Evolutionary conservation across 805 yeast species (phyloP).

Genomic region (Lipomyces sp.): DNA sequence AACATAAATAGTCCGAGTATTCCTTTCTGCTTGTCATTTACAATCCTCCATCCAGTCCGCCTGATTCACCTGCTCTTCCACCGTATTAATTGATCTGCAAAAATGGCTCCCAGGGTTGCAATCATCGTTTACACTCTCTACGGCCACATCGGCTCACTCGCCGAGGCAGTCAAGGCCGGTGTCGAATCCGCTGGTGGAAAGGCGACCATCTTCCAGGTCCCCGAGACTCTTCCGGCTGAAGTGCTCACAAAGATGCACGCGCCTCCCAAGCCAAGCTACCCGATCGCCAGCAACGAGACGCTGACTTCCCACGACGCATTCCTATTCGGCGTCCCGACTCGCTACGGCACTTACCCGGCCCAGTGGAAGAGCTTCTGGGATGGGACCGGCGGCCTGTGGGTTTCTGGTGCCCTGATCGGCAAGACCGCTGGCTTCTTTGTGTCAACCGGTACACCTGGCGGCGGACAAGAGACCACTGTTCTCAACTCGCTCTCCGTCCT

Average conservation of each 20-base stretch:
- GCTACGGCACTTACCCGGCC: slow-evolving; percentile 72
- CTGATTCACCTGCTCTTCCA: no score
- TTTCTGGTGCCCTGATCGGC: slow-evolving; percentile 50
- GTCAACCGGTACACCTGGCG: slow-evolving; percentile 69
- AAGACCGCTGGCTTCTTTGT: slow-evolving; percentile 72
- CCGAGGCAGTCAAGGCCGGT: slow-evolving; percentile 67
- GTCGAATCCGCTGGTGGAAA: slow-evolving; percentile 64
- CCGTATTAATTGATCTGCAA: no score
- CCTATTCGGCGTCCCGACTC: slow-evolving; percentile 75
- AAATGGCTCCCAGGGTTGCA: slow-evolving; percentile 52
- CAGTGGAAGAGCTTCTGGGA: slow-evolving; percentile 79
- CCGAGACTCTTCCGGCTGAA: slow-evolving; percentile 69
- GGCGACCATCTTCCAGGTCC: slow-evolving; percentile 73
- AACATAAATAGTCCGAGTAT: no score
- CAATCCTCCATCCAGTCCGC: no score
- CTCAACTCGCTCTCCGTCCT: slow-evolving; percentile 56
- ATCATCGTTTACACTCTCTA: slow-evolving; percentile 77
- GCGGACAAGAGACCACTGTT: slow-evolving; percentile 75
- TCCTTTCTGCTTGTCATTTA: no score
- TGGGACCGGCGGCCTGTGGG: slow-evolving; percentile 65
- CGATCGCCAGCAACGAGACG: slow-evolving; percentile 56
- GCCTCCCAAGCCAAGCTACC: slow-evolving; percentile 47
- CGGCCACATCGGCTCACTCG: slow-evolving; percentile 70
- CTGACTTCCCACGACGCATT: slow-evolving; percentile 66
- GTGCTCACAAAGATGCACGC: slow-evolving; percentile 65